Conservation (phyloP, 495 filamentous ascomycete genomes). For the Xanthoparmelia taractica region DNA sequence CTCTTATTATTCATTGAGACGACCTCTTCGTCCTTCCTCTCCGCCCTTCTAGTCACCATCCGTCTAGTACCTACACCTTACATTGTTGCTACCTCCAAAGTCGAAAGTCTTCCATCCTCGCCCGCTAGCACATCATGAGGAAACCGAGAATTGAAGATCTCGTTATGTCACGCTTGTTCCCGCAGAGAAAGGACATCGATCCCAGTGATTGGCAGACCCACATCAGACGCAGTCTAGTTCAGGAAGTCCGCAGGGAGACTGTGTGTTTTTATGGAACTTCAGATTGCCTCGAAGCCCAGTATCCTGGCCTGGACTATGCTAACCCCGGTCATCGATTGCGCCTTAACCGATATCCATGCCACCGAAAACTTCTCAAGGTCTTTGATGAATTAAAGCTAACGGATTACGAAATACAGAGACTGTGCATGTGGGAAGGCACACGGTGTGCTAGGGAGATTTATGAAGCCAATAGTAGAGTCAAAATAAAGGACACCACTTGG, state of each 20-base stretch:
- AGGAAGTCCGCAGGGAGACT: slow-evolving; percentile 81
- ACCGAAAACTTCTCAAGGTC: slow-evolving; percentile 70
- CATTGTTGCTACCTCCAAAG: not conserved
- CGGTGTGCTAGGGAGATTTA: slow-evolving; percentile 79
- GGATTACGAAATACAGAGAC: slow-evolving; percentile 59
- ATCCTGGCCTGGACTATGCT: slow-evolving; percentile 84
- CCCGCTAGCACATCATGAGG: slow-evolving; percentile 42
- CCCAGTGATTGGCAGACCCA: slow-evolving; percentile 52
- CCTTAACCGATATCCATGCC: slow-evolving; percentile 71
- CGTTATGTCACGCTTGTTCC: slow-evolving; percentile 52
- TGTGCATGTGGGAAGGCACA: slow-evolving; percentile 93
- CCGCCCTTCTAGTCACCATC: not conserved
- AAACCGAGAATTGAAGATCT: slow-evolving; percentile 49
- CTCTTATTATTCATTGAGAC: not conserved
- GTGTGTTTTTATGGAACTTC: slow-evolving; percentile 78
- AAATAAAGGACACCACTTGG: slow-evolving; percentile 71
- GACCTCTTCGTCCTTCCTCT: not conserved
- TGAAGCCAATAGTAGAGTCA: slow-evolving; percentile 66
- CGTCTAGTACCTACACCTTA: not conserved
- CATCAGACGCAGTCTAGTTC: slow-evolving; percentile 63
- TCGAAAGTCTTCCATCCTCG: not conserved
- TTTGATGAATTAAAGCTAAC: slow-evolving; percentile 78
- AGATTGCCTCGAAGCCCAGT: slow-evolving; percentile 79
- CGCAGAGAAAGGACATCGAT: slow-evolving; percentile 47
- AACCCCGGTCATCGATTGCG: slow-evolving; percentile 73